Evolutionary conservation across 345 rosid species (phyloP).

Genomic region (Salix purpurea): DNA sequence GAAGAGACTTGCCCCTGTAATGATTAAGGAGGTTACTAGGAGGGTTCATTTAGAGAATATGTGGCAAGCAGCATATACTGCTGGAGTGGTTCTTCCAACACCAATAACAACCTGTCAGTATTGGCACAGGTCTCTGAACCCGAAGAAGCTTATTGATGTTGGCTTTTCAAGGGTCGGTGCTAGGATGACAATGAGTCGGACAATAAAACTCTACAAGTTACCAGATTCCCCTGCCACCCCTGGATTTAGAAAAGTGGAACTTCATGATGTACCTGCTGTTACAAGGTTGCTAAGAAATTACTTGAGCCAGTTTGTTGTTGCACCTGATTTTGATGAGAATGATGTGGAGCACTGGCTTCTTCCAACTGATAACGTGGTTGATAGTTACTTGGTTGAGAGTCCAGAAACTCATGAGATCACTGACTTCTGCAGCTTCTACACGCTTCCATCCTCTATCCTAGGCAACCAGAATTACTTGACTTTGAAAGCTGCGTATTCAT

Average conservation of each 20-base stretch:
- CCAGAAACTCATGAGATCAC: slow-evolving; percentile 82
- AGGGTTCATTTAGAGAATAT: slow-evolving; percentile 88
- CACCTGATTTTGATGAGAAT: slow-evolving; percentile 78
- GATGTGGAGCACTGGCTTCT: slow-evolving; percentile 96
- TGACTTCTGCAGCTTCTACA: slow-evolving; percentile 93
- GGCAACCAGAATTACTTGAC: slow-evolving; percentile 70
- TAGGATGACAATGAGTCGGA: slow-evolving; percentile 96
- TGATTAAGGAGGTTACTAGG: slow-evolving; percentile 95
- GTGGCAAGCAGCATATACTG: slow-evolving; percentile 97
- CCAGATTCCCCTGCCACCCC: slow-evolving; percentile 72
- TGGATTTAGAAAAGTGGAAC: slow-evolving; percentile 89
- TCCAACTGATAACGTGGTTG: slow-evolving; percentile 69
- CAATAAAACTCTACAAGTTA: slow-evolving; percentile 80
- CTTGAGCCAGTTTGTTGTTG: slow-evolving; percentile 66
- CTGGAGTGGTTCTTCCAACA: slow-evolving; percentile 89
- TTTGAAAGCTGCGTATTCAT: slow-evolving; percentile 91
- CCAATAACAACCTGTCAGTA: slow-evolving; percentile 86
- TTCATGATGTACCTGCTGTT: slow-evolving; percentile 79
- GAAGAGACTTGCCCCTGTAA: slow-evolving; percentile 89
- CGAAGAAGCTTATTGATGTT: slow-evolving; percentile 92
- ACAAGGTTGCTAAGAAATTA: slow-evolving; percentile 70
- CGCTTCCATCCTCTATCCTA: slow-evolving; percentile 88
- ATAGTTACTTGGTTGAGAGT: slow-evolving; percentile 80
- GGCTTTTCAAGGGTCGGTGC: slow-evolving; percentile 90
- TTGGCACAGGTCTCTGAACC: slow-evolving; percentile 97